Conservation (phyloP, 768 basidiomycete genomes). For the Tulasnella sp. region DNA sequence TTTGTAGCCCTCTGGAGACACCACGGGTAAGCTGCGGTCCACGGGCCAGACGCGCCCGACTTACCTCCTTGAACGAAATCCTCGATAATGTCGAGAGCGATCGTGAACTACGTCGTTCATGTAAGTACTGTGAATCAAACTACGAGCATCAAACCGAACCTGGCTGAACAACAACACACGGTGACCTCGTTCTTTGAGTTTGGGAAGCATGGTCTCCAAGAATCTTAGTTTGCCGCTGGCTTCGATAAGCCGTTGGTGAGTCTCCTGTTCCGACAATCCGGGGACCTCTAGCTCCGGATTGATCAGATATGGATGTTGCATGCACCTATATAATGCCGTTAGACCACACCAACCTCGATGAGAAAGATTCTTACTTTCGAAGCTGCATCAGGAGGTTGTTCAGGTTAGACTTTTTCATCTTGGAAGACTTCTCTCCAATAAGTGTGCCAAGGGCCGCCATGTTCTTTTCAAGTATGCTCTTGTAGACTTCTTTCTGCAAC, state of each 20-base stretch:
- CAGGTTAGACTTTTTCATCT: conserved; percentile 44
- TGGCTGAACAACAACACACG: conserved; percentile 89
- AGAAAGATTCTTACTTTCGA: conserved; percentile 53
- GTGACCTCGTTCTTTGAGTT: conserved; percentile 76
- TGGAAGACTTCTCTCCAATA: conserved; percentile 25
- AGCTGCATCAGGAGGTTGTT: conserved; percentile 85
- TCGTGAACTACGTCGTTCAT: conserved; percentile 55
- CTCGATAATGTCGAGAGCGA: conserved; percentile 79
- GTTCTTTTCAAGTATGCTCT: conserved; percentile 77
- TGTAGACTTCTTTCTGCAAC: conserved; percentile 81
- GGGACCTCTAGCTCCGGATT: conserved; percentile 70
- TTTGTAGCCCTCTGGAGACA: conserved; percentile 54
- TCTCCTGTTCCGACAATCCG: conserved; percentile 47
- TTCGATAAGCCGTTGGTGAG: conserved; percentile 71
- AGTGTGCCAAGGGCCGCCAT: conserved; percentile 56
- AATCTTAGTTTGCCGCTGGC: conserved; percentile 81
- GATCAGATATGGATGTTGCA: conserved; percentile 88
- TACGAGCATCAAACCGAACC: conserved; percentile 35
- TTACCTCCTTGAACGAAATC: conserved; percentile 64
- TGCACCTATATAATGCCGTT: conserved; percentile 44
- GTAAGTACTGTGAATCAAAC: conserved; percentile 5
- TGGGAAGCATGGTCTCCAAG: conserved; percentile 68
- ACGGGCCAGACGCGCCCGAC: not conserved
- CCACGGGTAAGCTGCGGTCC: not conserved
- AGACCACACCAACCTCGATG: not conserved